Conservation (phyloP, 352 stramenopile genomes). For the Globisporangium radiosum region DNA sequence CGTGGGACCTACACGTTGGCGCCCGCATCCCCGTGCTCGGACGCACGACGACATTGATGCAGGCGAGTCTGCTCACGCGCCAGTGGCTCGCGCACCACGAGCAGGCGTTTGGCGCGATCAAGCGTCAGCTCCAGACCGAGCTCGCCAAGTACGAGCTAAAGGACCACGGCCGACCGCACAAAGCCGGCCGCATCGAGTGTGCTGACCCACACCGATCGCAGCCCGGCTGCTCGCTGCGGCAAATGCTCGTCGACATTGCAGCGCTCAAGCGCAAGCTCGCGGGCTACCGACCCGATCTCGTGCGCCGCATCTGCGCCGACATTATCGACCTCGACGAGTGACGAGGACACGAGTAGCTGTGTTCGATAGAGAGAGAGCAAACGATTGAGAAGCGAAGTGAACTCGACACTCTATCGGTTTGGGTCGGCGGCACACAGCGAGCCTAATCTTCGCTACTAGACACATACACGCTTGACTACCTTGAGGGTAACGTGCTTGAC, state of each 20-base stretch:
- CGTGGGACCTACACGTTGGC: conserved; percentile 67
- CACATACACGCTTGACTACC: neutral
- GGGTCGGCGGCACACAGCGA: too few relatives aligned
- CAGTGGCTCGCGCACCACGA: conserved; percentile 65
- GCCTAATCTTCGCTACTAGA: neutral
- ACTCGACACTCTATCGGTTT: too few relatives aligned
- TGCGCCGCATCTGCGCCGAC: conserved; percentile 35
- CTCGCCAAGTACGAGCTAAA: conserved; percentile 59
- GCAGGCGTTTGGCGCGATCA: conserved; percentile 24
- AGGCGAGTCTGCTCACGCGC: conserved; percentile 64
- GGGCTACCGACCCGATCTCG: conserved; percentile 47
- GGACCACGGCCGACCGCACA: conserved; percentile 18
- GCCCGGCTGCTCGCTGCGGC: conserved; percentile 35
- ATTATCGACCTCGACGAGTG: conserved; percentile 25
- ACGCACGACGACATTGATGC: conserved; percentile 59
- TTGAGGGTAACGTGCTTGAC: neutral
- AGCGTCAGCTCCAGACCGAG: conserved; percentile 39
- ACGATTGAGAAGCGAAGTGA: neutral
- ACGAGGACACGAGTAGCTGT: neutral
- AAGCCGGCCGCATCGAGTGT: conserved; percentile 35
- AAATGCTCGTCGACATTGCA: conserved; percentile 38
- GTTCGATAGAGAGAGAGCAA: too few relatives aligned
- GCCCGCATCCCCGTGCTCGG: conserved; percentile 54
- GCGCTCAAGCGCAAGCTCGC: conserved; percentile 39
- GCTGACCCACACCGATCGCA: conserved; percentile 43